Evolutionary conservation across 805 yeast genomes (phyloP), one percentile per base, ranked within the genome.

Genomic region (Candida multigemmis): DNA sequence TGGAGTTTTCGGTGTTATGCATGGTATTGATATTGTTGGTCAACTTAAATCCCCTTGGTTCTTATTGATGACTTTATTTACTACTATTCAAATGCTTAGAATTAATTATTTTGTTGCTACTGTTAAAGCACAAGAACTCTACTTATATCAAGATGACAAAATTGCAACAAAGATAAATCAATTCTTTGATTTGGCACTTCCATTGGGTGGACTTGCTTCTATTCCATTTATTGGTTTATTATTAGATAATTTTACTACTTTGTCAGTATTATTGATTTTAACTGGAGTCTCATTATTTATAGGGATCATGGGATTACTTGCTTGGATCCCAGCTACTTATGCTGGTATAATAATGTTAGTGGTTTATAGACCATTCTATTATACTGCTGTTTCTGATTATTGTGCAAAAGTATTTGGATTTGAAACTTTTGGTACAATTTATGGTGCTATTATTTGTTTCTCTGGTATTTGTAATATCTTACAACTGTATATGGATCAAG

Each of bases 91-190:
- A 51, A 87, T 87, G 96, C 65, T 89, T 23, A 66, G 96, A 48
- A 78, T 87, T 40, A 87, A 87, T 58, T 89, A 83, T 52, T 89
- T 85, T 53, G 91, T 87, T 29, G 96, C 96, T 6, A 84, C 96
- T 2, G 62, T 87, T 19, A 71, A 75, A 43, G 60, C 94, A 0
- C 96, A 87, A 56, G 93, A 85, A 60, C 67, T 66, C 14, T 89
- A 62, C 45, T 65, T 86, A 34, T 63, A 85, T 29, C 21, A 38
- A 7, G 60, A 61, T 37, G 64, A 58, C 25, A 56, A 56, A 6
- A 49, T 60, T 3, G 94, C 93, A 1, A 48, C 65, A 14, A 40
- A 44, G 8, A 53, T 84, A 26, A 85, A 85, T 48, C 71, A 72
- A 27, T 76, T 83, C 35, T 89, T 87, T 43, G 96, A 89, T 48